Conservation (phyloP, 306 rosid genomes). For the Lagenaria siceraria region DNA sequence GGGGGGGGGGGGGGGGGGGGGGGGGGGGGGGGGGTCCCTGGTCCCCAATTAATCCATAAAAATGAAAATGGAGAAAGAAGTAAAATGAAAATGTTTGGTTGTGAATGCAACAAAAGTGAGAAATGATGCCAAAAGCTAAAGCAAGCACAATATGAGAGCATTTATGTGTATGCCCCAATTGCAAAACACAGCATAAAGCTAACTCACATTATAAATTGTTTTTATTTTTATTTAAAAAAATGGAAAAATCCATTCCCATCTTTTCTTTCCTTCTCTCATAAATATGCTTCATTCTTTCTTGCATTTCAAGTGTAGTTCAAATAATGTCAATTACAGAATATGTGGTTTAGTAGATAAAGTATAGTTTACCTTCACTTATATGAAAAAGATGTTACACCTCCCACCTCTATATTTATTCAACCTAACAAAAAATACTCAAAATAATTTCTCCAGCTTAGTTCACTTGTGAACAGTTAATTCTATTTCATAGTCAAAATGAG, state of each 20-base stretch:
- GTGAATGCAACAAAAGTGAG: neutral
- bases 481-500: too few species aligned
- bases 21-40: too few species aligned
- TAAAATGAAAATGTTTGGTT: neutral
- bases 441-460: too few species aligned
- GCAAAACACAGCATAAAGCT: neutral
- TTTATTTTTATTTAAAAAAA: neutral
- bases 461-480: too few species aligned
- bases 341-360: too few species aligned
- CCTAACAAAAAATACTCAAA: too few species aligned
- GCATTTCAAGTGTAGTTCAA: neutral
- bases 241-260: neutral
- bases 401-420: too few species aligned
- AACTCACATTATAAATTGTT: neutral
- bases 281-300: neutral
- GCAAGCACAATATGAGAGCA: neutral
- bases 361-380: too few species aligned
- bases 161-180: neutral
- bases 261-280: neutral
- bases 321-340: neutral
- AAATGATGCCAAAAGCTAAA: conserved; percentile 9
- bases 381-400: too few species aligned
- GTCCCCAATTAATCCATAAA: neutral
- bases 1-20: too few species aligned
- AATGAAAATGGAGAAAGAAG: neutral